Evolutionary conservation across 768 basidiomycete species (phyloP), one percentile per base, ranked within the genome.

Genomic region (Lactifluus pinguis): DNA sequence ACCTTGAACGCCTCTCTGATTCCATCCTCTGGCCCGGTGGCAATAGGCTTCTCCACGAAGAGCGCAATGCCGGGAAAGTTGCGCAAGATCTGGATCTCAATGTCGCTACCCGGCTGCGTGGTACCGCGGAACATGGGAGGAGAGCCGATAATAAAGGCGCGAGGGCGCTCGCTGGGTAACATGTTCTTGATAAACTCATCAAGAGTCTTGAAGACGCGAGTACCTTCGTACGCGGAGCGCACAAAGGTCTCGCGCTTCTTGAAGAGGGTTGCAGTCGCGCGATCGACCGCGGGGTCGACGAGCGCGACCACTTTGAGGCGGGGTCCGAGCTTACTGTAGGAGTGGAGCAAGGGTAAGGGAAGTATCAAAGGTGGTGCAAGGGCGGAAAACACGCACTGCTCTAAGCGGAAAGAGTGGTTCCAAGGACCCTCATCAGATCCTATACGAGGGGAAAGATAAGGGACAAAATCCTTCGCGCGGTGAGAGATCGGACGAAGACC

Each of bases 261-360:
- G 71, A 86, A 80, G 62, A 99, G 84, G 38, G 88, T 87, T 25
- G 84, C 77, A 15, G 79, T 77, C 21, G 93, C 91, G 63, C 92
- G 91, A 47, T 90, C 87, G 59, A 83, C 78, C 29, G 84, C 86
- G 19, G 95, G 95, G 72, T 99, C 95, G 69, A 99, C 86, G 60
- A 99, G 78, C 29, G 92, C 95, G 64, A 95, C 84, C 59, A 99
- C 92, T 72, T 95, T 98, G 73, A 98, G 89, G 65, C 95, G 91
- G 21, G 85, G 86, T 50, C 95, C 95, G 62, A 98, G 87, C 79
- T 98, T 95, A 74, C 92, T 91, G 67, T 6, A 52, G 51, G 54
- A 52, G 41, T 17, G 29, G 42, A 19, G 48, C 53, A 25, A 25
- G 36, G 29, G 67, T 44, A 72, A 62, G 29, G 4, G 7, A 51